phyloP scores from a whole-genome alignment of 768 basidiomycete genomes.

The Tylopilus subfusipes region DNA sequence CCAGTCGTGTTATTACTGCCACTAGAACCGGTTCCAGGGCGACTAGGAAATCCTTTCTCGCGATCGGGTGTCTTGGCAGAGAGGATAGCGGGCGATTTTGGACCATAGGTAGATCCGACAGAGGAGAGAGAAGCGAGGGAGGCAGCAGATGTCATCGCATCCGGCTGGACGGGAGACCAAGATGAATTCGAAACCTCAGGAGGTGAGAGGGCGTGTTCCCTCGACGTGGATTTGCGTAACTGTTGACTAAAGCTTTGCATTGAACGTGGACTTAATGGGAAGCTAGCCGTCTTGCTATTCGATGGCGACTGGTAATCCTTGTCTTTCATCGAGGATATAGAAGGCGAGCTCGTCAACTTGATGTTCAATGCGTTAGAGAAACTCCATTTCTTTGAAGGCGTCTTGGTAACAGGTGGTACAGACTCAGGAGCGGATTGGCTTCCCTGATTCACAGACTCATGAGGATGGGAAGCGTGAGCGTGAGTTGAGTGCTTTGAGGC shows the following conservation, averaged over 20 bases:
- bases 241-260: slow-evolving; percentile 62
- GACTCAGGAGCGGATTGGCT: slow-evolving; percentile 42
- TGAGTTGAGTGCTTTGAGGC: slow-evolving; percentile 22
- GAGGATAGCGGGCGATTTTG: slow-evolving; percentile 40
- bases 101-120: slow-evolving; percentile 57
- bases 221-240: slow-evolving; percentile 64
- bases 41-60: slow-evolving; percentile 46
- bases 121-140: slow-evolving; percentile 76
- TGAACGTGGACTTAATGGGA: slow-evolving; percentile 64
- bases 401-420: slow-evolving; percentile 53
- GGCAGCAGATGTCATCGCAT: slow-evolving; percentile 75
- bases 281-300: slow-evolving; percentile 46
- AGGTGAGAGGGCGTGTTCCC: slow-evolving; percentile 54
- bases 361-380: slow-evolving; percentile 83
- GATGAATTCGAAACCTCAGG: slow-evolving; percentile 40
- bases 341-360: slow-evolving; percentile 65
- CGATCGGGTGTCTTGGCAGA: slow-evolving; percentile 65
- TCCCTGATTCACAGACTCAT: slow-evolving; percentile 37
- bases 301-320: slow-evolving; percentile 33
- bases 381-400: slow-evolving; percentile 96
- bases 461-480: slow-evolving; percentile 34
- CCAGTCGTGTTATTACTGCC: slow-evolving; percentile 64
- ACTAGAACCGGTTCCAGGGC: slow-evolving; percentile 75
- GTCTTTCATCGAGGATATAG: slow-evolving; percentile 50
- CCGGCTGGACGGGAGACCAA: slow-evolving; percentile 70